Percentiles rank a stretch among this genome's conserved stretches.
Evolutionary conservation across 2,329 filamentous ascomycete species (phyloP).

Genomic region (Trichophyton verrucosum): DNA sequence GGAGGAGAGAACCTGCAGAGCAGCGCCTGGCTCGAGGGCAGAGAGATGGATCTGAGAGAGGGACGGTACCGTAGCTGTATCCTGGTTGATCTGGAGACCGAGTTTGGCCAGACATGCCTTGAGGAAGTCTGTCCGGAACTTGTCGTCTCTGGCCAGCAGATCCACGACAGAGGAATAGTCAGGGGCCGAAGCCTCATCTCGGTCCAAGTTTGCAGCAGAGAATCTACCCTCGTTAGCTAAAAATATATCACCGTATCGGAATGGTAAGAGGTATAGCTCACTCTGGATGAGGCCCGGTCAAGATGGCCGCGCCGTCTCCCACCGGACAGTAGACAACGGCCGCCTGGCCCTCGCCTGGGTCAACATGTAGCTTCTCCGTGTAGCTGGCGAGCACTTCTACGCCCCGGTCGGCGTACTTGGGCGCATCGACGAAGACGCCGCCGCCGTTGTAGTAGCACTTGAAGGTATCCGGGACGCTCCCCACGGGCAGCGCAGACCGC

Average conservation of each 20-base stretch:
- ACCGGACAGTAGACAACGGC: slow-evolving; percentile 75
- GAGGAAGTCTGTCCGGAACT: slow-evolving; percentile 58
- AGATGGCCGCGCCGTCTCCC: slow-evolving; percentile 62
- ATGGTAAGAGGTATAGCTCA: slow-evolving; percentile 32
- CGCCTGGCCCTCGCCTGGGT: slow-evolving; percentile 59
- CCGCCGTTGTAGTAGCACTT: slow-evolving; percentile 87
- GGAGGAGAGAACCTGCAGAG: slow-evolving; percentile 53
- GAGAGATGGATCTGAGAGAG: slow-evolving; percentile 76
- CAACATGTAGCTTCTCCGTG: slow-evolving; percentile 59
- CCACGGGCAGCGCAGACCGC: slow-evolving; percentile 44
- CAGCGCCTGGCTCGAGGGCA: slow-evolving; percentile 50
- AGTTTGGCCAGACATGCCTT: slow-evolving; percentile 69
- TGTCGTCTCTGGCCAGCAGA: slow-evolving; percentile 55
- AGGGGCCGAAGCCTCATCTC: slow-evolving; percentile 44
- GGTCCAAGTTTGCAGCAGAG: slow-evolving; percentile 62
- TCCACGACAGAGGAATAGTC: slow-evolving; percentile 60
- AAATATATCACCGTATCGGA: no score
- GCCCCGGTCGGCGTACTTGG: slow-evolving; percentile 47
- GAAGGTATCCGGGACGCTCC: slow-evolving; percentile 49
- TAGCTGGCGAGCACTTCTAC: slow-evolving; percentile 78
- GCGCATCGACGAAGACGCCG: slow-evolving; percentile 77
- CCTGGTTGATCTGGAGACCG: slow-evolving; percentile 63
- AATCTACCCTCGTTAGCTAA: slow-evolving; percentile 47
- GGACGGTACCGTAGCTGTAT: slow-evolving; percentile 58
- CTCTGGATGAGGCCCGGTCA: slow-evolving; percentile 91